Percentiles rank a stretch among this genome's conserved stretches.
These are phyloP conservation scores for Globisporangium sylvaticum DNA, from an alignment of 352 stramenopile genomes.

Conservation along the genomic window DNA sequence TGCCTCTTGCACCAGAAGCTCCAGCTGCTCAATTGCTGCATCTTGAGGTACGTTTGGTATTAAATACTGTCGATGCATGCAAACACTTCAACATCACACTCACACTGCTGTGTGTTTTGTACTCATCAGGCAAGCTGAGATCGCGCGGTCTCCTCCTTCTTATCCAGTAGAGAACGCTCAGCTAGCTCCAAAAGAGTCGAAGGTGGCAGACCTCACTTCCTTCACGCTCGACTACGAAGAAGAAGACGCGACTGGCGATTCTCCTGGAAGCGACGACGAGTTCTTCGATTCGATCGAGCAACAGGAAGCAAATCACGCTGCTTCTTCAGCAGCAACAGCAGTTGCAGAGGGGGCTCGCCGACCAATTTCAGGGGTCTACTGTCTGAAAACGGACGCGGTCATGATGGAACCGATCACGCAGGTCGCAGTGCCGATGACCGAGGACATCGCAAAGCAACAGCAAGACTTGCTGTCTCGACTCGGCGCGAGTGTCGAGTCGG, in stretches of 20 bases:
- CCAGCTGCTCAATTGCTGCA: constrained; percentile 77
- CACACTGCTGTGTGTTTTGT: not conserved
- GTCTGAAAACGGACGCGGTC: constrained; percentile 37
- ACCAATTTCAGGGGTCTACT: constrained; percentile 31
- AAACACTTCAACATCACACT: not conserved
- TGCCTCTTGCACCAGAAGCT: constrained; percentile 80
- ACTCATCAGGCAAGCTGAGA: constrained; percentile 24
- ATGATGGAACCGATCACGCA: constrained; percentile 72
- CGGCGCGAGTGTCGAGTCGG: constrained; percentile 56
- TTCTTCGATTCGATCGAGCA: constrained; percentile 81
- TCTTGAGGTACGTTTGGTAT: constrained; percentile 37
- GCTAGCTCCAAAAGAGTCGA: not conserved
- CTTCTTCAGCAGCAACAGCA: constrained; percentile 6
- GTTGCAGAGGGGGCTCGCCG: constrained; percentile 31
- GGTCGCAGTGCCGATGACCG: constrained; percentile 61
- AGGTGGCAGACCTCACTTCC: constrained; percentile 26
- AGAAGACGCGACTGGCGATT: constrained; percentile 28
- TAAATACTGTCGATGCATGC: not conserved
- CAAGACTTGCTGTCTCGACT: constrained; percentile 71
- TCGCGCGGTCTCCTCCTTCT: constrained; percentile 6
- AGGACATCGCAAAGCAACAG: constrained; percentile 75
- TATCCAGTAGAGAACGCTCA: not conserved
- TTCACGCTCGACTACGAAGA: constrained; percentile 29
- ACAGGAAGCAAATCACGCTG: constrained; percentile 21
- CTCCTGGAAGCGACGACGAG: constrained; percentile 62